Conservation (phyloP, 345 rosid genomes). For the Cochlearia excelsa region DNA sequence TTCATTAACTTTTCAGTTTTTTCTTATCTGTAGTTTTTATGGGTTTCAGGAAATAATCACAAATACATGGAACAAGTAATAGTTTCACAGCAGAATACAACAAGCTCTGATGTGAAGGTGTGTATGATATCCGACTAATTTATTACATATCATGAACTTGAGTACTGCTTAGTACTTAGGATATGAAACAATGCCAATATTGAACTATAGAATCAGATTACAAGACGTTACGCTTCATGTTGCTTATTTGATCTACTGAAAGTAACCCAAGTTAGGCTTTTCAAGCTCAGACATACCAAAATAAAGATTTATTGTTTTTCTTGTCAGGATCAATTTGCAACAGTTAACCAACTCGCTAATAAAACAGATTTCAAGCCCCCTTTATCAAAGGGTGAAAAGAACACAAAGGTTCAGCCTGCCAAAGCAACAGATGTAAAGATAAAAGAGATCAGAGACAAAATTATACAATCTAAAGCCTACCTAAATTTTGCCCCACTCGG, state of each 20-base stretch:
- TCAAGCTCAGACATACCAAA: constrained; percentile 1
- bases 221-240: constrained; percentile 4
- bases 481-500: constrained; percentile 58
- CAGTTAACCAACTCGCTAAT: constrained; percentile 34
- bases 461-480: constrained; percentile 76
- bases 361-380: constrained; percentile 34
- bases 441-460: constrained; percentile 71
- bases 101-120: constrained; percentile 49
- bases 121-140: constrained; percentile 2
- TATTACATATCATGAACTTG: constrained; percentile 6
- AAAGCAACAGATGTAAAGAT: constrained; percentile 53
- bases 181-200: constrained; percentile 2
- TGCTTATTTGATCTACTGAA: constrained; percentile 13
- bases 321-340: constrained; percentile 43
- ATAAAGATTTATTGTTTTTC: constrained; percentile 20
- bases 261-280: background rate
- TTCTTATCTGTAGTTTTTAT: constrained; percentile 24
- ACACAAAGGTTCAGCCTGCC: constrained; percentile 26
- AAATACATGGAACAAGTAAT: constrained; percentile 33
- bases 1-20: constrained; percentile 17
- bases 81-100: constrained; percentile 32
- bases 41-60: constrained; percentile 46
- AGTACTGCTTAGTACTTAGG: constrained; percentile 3
- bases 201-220: constrained; percentile 11
- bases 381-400: constrained; percentile 48